Conservation (phyloP, 768 basidiomycete species). For the Suillus spraguei region DNA sequence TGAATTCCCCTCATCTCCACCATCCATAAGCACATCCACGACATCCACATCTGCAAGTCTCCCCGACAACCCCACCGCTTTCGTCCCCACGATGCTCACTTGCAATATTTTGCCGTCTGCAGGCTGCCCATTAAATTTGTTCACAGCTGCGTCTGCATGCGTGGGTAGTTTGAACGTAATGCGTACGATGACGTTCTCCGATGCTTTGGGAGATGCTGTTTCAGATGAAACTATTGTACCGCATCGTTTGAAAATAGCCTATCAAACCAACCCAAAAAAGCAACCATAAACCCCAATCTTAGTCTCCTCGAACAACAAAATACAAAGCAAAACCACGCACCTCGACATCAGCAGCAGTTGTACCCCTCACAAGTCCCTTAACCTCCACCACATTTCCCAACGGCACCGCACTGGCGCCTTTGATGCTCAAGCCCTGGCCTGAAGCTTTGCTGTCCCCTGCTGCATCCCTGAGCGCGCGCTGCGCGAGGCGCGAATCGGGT, state of each 20-base stretch:
- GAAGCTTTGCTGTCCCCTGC: conserved; percentile 31
- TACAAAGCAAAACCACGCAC: conserved; percentile 12
- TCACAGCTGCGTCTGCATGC: conserved; percentile 66
- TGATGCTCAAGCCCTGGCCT: conserved; percentile 53
- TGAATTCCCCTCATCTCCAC: conserved; percentile 38
- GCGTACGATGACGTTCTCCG: conserved; percentile 57
- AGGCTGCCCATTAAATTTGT: conserved; percentile 77
- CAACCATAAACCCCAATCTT: neutral
- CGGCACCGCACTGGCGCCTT: conserved; percentile 59
- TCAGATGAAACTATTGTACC: conserved; percentile 57
- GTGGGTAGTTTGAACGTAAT: conserved; percentile 69
- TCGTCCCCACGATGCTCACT: conserved; percentile 63
- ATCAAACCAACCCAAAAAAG: conserved; percentile 6
- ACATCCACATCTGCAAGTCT: conserved; percentile 59
- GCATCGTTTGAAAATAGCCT: conserved; percentile 82
- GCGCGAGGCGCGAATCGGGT: conserved; percentile 54
- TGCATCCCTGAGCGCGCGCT: conserved; percentile 68
- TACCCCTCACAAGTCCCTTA: conserved; percentile 70
- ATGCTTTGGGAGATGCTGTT: conserved; percentile 17
- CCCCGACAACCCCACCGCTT: conserved; percentile 56
- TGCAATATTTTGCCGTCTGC: conserved; percentile 79
- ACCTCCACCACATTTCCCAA: conserved; percentile 75
- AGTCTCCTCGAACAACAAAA: neutral
- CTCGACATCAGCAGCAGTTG: conserved; percentile 81
- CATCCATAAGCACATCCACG: conserved; percentile 59